Evolutionary conservation across 495 filamentous ascomycete genomes (phyloP), one percentile per base, ranked within the genome.

Genomic region (Hypoxylon rickii): DNA sequence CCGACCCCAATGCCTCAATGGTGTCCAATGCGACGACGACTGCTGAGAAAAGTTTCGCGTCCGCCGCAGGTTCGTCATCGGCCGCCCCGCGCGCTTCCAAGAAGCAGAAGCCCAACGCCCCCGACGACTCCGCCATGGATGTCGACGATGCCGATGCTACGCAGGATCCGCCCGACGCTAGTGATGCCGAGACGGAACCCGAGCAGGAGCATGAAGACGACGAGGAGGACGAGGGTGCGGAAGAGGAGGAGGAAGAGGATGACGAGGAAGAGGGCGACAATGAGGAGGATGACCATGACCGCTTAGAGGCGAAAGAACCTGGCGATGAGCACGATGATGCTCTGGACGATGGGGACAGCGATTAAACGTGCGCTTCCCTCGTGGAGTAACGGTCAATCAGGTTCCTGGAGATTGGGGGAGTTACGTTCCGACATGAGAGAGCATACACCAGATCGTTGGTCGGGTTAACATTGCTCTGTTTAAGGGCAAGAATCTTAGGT

Each of bases 261-360:
- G 75, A 75, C 0, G 74, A 71, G 0, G 74, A 76, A 1, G 67
- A 59, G 3, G 75, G 73, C 7, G 74, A 58, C 2, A 74, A 73
- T 7, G 74, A 71, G 7, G 72, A 69, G n/a, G 68, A 70, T 10
- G 72, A 69, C 29, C 64, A 66, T 11, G 69, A 71, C 31, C 61
- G 63, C 3, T 71, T 74, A 1, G 77, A 78, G 29, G 75, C 75
- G n/a, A 72, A 77, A 4, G 69, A 49, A 64, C 33, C 75, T 15
- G 70, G 66, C 13, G 77, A 77, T 20, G 81, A 87, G 13, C 80
- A 85, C 51, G 80, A 88, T 58, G 84, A 88, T 63, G 83, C 83
- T 12, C 76, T 87, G 26, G 86, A 89, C 65, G 73, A 82, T 48
- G 82, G 83, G 26, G 76, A 76, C 42, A 83, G 80, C 46, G 79